Evolutionary conservation across 306 rosid genomes (phyloP).

Genomic region (Medicago lupulina): DNA sequence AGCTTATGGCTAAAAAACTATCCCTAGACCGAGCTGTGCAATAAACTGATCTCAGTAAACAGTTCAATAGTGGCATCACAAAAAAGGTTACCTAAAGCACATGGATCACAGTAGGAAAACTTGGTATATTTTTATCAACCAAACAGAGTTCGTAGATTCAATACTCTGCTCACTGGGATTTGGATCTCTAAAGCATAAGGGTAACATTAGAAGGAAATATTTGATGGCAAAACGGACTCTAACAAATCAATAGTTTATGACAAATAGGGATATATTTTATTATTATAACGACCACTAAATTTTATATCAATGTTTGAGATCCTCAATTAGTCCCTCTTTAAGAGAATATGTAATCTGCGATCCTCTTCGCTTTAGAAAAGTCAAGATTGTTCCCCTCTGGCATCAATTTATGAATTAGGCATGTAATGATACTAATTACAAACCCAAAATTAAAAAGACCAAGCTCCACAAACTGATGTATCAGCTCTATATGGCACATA

Average conservation of each 20-base stretch:
- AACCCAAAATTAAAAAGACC: neutral
- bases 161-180: conserved; percentile 7
- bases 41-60: conserved; percentile 11
- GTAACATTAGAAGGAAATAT: conserved; percentile 20
- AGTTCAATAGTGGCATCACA: conserved; percentile 2
- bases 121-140: conserved; percentile 16
- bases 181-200: neutral
- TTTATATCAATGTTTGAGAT: conserved; percentile 4
- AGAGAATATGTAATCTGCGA: neutral
- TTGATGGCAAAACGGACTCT: neutral
- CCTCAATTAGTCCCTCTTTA: neutral
- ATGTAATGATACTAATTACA: neutral
- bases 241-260: neutral
- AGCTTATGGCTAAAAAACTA: conserved; percentile 8
- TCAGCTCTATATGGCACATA: conserved; percentile 16
- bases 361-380: neutral
- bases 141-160: conserved; percentile 3
- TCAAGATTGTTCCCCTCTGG: neutral
- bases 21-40: conserved; percentile 6
- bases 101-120: neutral
- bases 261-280: neutral
- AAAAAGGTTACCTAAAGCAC: conserved; percentile 5
- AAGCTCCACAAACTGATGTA: conserved; percentile 20
- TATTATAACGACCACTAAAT: neutral
- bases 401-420: conserved; percentile 22